These are phyloP conservation scores for Globisporangium cederbergense DNA, from an alignment of 352 stramenopile species.

Conservation along the genomic window DNA sequence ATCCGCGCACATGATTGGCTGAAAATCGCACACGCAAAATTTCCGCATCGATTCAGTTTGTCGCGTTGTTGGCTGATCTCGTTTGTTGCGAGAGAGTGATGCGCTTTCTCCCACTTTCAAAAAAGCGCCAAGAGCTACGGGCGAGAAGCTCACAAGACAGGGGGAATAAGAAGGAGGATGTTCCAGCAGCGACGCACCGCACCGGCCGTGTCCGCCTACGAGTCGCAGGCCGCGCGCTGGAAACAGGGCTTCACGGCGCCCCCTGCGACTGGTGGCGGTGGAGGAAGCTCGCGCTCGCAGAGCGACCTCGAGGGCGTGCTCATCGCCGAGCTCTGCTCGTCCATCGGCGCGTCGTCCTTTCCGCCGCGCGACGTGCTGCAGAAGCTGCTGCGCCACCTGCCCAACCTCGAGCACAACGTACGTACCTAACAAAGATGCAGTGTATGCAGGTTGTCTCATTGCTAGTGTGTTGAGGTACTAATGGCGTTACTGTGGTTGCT, in stretches of 20 bases:
- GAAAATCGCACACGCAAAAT: background rate
- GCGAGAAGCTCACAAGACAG: background rate
- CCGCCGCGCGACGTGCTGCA: slow-evolving; percentile 73
- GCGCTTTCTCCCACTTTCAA: background rate
- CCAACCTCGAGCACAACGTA: slow-evolving; percentile 69
- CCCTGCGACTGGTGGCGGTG: slow-evolving; percentile 9
- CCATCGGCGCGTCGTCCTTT: slow-evolving; percentile 75
- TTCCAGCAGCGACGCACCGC: slow-evolving; percentile 20
- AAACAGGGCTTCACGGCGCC: slow-evolving; percentile 58
- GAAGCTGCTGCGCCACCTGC: slow-evolving; percentile 70
- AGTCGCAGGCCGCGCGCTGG: slow-evolving; percentile 69
- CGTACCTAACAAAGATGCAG: slow-evolving; percentile 1
- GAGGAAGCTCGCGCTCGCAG: slow-evolving; percentile 21
- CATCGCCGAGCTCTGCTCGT: slow-evolving; percentile 75
- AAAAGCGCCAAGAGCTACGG: background rate
- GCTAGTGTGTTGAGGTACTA: background rate
- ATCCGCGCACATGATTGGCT: background rate
- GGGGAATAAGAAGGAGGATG: slow-evolving; percentile 10
- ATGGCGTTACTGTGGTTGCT: background rate
- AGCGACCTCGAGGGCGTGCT: slow-evolving; percentile 67
- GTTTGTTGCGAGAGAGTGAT: background rate
- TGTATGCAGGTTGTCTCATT: background rate
- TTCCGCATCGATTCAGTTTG: too few species aligned
- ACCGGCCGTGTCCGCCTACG: slow-evolving; percentile 53
- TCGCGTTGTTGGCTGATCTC: background rate